Evolutionary conservation across 306 rosid species (phyloP).

Genomic region (Ceratonia siliqua): DNA sequence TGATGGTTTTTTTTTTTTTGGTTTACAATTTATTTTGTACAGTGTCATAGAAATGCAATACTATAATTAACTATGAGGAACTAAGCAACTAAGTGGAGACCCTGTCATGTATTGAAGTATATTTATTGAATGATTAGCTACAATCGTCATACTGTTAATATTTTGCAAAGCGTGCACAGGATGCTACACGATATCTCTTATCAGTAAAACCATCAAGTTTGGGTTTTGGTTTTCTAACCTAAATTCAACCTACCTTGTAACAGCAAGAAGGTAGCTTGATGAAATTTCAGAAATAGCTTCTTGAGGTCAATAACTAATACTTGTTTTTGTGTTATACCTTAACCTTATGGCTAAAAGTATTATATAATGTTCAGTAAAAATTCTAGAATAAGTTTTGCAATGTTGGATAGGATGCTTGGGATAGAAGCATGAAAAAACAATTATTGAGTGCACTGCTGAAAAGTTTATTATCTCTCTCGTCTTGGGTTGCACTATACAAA

Average conservation of each 20-base stretch:
- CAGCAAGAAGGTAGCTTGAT: constrained; percentile 16
- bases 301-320: background rate
- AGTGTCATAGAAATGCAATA: background rate
- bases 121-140: constrained; percentile 22
- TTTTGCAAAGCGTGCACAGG: background rate
- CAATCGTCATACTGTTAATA: background rate
- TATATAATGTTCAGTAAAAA: constrained; percentile 2
- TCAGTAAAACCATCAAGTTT: background rate
- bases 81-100: constrained; percentile 8
- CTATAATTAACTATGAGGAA: background rate
- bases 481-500: constrained; percentile 13
- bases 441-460: constrained; percentile 3
- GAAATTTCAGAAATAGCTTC: background rate
- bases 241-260: constrained; percentile 6
- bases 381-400: constrained; percentile 8
- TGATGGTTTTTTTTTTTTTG: constrained; percentile 23
- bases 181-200: background rate
- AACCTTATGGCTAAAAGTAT: constrained; percentile 12
- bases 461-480: constrained; percentile 1
- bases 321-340: constrained; percentile 16
- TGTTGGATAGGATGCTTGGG: constrained; percentile 23
- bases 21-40: constrained; percentile 23
- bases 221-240: constrained; percentile 24
- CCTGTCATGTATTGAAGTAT: constrained; percentile 24
- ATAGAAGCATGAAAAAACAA: constrained; percentile 5